Evolutionary conservation across 495 filamentous ascomycete species (phyloP), one percentile per base, ranked within the genome.

Genomic region (Neurospora discreta): DNA sequence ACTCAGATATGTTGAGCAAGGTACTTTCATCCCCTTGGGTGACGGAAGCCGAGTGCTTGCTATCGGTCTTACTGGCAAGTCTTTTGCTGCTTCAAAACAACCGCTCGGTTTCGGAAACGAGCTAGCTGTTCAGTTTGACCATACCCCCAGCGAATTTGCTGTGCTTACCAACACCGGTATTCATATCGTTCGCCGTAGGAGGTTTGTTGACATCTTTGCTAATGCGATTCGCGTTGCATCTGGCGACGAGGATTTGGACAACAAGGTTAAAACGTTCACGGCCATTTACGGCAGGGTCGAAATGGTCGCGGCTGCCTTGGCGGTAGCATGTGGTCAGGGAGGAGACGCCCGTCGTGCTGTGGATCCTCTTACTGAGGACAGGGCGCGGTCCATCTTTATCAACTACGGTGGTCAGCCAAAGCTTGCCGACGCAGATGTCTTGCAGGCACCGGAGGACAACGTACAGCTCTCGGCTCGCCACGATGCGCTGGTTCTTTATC

Each of bases 311-410:
- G 94, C 94, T 70, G 93, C 96, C 11, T 85, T 99, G 26, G 96
- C 96, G 10, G 95, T 98, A n/a, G 94, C 94, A 16, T 99, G 95
- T 78, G 93, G 95, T 15, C 93, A 97, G 78, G 93, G 92, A 20
- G 87, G 90, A 30, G 93, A 95, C 75, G 85, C 94, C 60, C 81
- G 83, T 13, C 88, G 92, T 68, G 83, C 93, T 0, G 90, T 87
- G n/a, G 95, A 98, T 76, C 90, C 91, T 1, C 86, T 91, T 43
- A 90, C 97, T 26, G 83, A 95, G 26, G 93, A 95, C 74, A 87
- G 89, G 65, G 95, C 95, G 6, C 88, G 93, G 72, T 91, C 91
- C 75, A 91, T 90, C 5, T 98, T 96, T 77, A 92, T 98, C 71
- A 93, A 94, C 68, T 92, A 88, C 77, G 96, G 95, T 60, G 96